phyloP scores from a whole-genome alignment of 768 basidiomycete species.

The Rhodotorula paludigena region DNA sequence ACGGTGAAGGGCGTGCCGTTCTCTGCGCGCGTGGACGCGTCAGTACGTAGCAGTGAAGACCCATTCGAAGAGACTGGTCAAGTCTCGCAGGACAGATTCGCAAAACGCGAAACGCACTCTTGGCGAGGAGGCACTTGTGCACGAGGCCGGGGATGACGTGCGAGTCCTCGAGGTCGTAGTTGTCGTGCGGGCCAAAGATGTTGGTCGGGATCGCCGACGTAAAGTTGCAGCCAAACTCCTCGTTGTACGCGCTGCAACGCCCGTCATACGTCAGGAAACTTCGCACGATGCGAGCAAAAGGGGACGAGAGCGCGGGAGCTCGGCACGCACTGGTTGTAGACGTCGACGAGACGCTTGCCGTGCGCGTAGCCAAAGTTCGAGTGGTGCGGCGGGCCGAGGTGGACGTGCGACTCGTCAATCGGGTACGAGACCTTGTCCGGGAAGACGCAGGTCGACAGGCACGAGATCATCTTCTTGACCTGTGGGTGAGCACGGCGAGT shows the following conservation, averaged over 20 bases:
- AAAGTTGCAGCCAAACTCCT: conserved; percentile 89
- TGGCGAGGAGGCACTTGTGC: conserved; percentile 86
- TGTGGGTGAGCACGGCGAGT: conserved; percentile 3
- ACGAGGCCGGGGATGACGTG: conserved; percentile 93
- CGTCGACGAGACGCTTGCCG: conserved; percentile 90
- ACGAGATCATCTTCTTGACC: conserved; percentile 78
- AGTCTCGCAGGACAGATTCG: too few relatives aligned
- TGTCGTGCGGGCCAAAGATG: conserved; percentile 91
- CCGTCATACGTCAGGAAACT: not conserved
- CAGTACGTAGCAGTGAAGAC: too few relatives aligned
- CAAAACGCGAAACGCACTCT: conserved; percentile 62
- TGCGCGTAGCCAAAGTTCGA: conserved; percentile 97
- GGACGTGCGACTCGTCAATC: conserved; percentile 85
- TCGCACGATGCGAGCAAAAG: not conserved
- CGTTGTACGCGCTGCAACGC: conserved; percentile 75
- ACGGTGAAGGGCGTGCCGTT: conserved; percentile 80
- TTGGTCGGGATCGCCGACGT: conserved; percentile 96
- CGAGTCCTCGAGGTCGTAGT: conserved; percentile 83
- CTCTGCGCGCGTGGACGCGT: conserved; percentile 50
- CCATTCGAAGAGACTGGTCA: too few relatives aligned
- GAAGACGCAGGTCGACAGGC: conserved; percentile 94
- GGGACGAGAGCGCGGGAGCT: not conserved
- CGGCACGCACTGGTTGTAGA: conserved; percentile 90
- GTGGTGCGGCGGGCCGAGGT: conserved; percentile 82
- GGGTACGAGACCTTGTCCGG: conserved; percentile 93